Base-by-base conservation (phyloP, 2,329 filamentous ascomycete genomes). In the Polychaeton citri region DNA sequence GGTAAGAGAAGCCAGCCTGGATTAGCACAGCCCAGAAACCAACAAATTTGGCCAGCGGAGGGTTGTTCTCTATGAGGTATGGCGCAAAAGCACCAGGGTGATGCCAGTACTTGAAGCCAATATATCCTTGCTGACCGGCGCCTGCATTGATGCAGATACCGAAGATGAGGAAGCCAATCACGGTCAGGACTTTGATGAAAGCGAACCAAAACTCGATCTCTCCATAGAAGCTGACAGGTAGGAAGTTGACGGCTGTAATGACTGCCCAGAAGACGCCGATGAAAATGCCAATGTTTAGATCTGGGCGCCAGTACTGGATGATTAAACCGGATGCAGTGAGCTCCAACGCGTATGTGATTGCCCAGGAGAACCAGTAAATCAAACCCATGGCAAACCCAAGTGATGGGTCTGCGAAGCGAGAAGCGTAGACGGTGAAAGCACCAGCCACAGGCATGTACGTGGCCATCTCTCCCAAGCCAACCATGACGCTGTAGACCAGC, bases 401-500 rank as follows among this genome's bases (percentile, higher is more conserved):
- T 12, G 68, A 68, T 2, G 69, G 67, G 45, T 76, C 72, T 19
- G 72, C 64, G 42, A 69, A 75, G n/a, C 71, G 65, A 12, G 59
- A 61, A 37, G 66, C 68, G 43, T 74, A 69, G 28, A 72, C 70
- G 32, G 74, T 69, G n/a, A 67, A 66, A 31, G 69, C 64, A 21
- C 68, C 60, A 5, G 45, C 61, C 34, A 74, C 57, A 3, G 71
- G 72, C 17, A 46, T 31, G 41, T 70, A 72, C 5, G 70, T 64
- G 36, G 64, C 66, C 67, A 76, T 73, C 54, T 76, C 72, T 36
- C 68, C 71, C 21, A 75, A 45, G 16, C 52, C 49, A 34, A 61
- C 60, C 54, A 64, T 62, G 15, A 63, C 49, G 32, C 53, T 52
- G 43, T 51, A 63, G 4, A 63, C 55, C n/a, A 62, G 45, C 18